A percentile compares a stretch with the other conserved stretches of the same genome.
Evolutionary conservation across 2,329 filamentous ascomycete species (phyloP).

Genomic region (Diplodia sapinea): DNA sequence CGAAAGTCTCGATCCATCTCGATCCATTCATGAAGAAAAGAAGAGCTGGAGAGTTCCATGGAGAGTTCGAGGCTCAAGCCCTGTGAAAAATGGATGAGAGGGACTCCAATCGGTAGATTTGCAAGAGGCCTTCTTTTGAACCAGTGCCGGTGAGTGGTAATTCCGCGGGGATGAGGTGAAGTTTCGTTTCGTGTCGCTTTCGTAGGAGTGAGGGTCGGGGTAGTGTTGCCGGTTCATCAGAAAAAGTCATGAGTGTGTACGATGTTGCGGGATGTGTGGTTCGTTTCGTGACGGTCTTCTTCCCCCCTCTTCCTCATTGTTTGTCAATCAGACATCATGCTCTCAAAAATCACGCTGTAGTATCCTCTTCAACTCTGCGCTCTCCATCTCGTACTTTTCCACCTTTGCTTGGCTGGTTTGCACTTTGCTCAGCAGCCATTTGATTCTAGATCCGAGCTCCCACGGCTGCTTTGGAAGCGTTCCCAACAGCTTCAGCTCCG

Average conservation of each 20-base stretch:
- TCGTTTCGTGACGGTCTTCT: neutral
- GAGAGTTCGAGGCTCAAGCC: conserved; percentile 6
- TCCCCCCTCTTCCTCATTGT: neutral
- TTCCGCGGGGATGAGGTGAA: neutral
- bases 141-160: neutral
- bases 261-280: neutral
- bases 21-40: conserved; percentile 5
- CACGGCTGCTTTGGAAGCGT: conserved; percentile 70
- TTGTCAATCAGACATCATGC: neutral
- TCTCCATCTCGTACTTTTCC: conserved; percentile 73
- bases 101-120: conserved; percentile 1
- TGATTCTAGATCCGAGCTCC: conserved; percentile 69
- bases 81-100: neutral
- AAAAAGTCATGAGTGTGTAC: neutral
- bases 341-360: conserved; percentile 60
- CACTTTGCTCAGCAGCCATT: conserved; percentile 77
- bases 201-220: neutral
- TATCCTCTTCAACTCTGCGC: conserved; percentile 72
- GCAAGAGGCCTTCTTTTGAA: neutral
- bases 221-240: neutral
- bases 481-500: conserved; percentile 75
- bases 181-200: neutral
- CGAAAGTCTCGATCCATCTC: conserved; percentile 7
- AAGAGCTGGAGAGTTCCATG: conserved; percentile 12
- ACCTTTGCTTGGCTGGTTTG: conserved; percentile 76